These are phyloP conservation scores for Solanum okadae DNA, from an alignment of 257 asterid species.

Conservation along the genomic window DNA sequence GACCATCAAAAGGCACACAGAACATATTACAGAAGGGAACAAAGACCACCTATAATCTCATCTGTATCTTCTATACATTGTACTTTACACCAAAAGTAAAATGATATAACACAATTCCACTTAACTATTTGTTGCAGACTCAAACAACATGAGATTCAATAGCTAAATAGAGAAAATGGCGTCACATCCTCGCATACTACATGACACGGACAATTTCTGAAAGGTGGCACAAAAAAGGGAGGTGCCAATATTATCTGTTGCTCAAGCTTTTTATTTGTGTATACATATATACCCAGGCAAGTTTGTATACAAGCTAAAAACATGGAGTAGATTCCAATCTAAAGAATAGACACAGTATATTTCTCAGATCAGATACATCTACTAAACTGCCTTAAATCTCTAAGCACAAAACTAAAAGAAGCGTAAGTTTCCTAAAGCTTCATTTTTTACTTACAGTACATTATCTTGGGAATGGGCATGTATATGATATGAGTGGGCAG, in stretches of 20 bases:
- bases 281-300: not conserved
- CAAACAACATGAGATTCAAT: not conserved
- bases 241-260: not conserved
- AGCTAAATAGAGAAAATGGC: not conserved
- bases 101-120: not conserved
- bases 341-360: not conserved
- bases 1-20: not conserved
- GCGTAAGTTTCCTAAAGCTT: not conserved
- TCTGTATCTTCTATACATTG: not conserved
- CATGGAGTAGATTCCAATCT: not conserved
- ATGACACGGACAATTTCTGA: not conserved
- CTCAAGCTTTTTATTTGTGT: not conserved
- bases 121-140: not conserved
- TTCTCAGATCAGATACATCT: not conserved
- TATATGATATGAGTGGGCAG: not conserved
- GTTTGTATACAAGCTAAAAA: not conserved
- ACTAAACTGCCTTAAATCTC: not conserved
- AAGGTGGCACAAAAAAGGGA: not conserved
- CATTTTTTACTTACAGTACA: not conserved
- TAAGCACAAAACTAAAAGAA: not conserved
- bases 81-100: not conserved
- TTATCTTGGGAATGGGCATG: not conserved
- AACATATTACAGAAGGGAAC: not conserved
- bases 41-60: not conserved
- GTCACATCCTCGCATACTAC: not conserved